A percentile compares a stretch with the other conserved stretches of the same genome.
Evolutionary conservation across 371 early-diverging fungal species (phyloP).

Genomic region (Mucor indicus): DNA sequence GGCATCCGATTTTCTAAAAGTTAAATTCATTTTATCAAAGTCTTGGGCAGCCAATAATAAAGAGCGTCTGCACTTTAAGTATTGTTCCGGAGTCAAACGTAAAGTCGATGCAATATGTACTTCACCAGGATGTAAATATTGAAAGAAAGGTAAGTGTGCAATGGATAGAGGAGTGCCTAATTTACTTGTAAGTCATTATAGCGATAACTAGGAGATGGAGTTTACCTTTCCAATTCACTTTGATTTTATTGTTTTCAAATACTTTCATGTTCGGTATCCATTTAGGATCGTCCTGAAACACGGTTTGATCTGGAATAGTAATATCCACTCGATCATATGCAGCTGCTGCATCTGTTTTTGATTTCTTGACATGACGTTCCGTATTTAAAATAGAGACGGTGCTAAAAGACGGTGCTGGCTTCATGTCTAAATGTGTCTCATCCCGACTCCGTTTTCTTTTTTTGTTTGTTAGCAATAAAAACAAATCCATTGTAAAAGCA

Average conservation of each 20-base stretch:
- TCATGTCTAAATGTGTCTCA: too few relatives aligned
- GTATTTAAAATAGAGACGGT: conserved; percentile 8
- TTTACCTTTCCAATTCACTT: conserved; percentile 37
- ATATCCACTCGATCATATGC: conserved; percentile 28
- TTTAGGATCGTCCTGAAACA: conserved; percentile 15
- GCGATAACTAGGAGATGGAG: too few relatives aligned
- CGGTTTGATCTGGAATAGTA: conserved; percentile 11
- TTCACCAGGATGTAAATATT: conserved; percentile 59
- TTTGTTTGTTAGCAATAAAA: too few relatives aligned
- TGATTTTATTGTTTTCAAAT: too few relatives aligned
- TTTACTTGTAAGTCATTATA: too few relatives aligned
- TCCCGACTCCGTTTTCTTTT: conserved; percentile 20
- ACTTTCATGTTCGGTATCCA: conserved; percentile 32
- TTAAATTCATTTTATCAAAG: conserved; percentile 19
- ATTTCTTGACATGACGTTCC: conserved; percentile 21
- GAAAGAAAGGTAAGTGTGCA: conserved; percentile 39
- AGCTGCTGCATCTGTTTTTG: conserved; percentile 31
- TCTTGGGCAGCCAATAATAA: conserved; percentile 39
- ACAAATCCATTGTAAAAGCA: conserved; percentile 20
- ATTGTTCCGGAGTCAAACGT: conserved; percentile 70
- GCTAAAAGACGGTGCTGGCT: conserved; percentile 5
- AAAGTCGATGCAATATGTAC: conserved; percentile 63
- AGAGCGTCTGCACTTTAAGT: conserved; percentile 49
- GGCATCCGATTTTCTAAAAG: conserved; percentile 48
- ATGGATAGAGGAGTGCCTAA: conserved; percentile 54